These are phyloP conservation scores for Yamadazyma dendronema DNA, from an alignment of 1,139 yeast genomes.

Conservation along the genomic window DNA sequence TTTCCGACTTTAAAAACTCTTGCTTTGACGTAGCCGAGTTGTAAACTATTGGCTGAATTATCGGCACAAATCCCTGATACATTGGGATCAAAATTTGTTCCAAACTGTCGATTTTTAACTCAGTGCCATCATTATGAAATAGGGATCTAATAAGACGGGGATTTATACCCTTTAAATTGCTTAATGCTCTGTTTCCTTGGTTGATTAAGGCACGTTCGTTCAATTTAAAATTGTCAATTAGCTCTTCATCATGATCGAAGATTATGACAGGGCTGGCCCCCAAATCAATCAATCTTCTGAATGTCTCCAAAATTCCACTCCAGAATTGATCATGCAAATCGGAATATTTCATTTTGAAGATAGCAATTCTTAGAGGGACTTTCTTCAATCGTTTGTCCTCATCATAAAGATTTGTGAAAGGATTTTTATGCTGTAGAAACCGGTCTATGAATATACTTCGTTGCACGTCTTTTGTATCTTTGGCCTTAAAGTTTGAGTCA, in stretches of 20 bases:
- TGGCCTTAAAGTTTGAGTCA: slow-evolving; percentile 15
- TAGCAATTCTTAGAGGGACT: slow-evolving; percentile 49
- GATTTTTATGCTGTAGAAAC: slow-evolving; percentile 35
- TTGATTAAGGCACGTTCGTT: slow-evolving; percentile 31
- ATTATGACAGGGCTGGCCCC: slow-evolving; percentile 44
- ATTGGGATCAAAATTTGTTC: slow-evolving; percentile 41
- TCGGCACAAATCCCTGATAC: slow-evolving; percentile 53
- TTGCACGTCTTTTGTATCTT: slow-evolving; percentile 25
- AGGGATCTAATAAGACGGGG: slow-evolving; percentile 28
- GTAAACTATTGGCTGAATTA: slow-evolving; percentile 58
- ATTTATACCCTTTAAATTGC: slow-evolving; percentile 25
- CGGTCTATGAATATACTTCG: slow-evolving; percentile 40
- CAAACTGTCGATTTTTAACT: slow-evolving; percentile 22
- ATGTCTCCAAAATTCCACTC: slow-evolving; percentile 48
- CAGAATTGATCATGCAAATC: slow-evolving; percentile 31
- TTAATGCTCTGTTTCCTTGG: slow-evolving; percentile 33
- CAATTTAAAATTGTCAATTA: slow-evolving; percentile 26
- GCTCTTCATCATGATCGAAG: slow-evolving; percentile 35
- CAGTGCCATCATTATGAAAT: slow-evolving; percentile 18
- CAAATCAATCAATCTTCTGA: slow-evolving; percentile 46
- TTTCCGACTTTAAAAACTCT: slow-evolving; percentile 33
- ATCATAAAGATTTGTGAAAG: slow-evolving; percentile 33
- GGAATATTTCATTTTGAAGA: slow-evolving; percentile 46
- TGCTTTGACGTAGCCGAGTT: slow-evolving; percentile 32
- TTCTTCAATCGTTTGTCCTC: slow-evolving; percentile 32